Base-by-base conservation (phyloP, 495 filamentous ascomycete species). In the Tuber microsphaerosporum region DNA sequence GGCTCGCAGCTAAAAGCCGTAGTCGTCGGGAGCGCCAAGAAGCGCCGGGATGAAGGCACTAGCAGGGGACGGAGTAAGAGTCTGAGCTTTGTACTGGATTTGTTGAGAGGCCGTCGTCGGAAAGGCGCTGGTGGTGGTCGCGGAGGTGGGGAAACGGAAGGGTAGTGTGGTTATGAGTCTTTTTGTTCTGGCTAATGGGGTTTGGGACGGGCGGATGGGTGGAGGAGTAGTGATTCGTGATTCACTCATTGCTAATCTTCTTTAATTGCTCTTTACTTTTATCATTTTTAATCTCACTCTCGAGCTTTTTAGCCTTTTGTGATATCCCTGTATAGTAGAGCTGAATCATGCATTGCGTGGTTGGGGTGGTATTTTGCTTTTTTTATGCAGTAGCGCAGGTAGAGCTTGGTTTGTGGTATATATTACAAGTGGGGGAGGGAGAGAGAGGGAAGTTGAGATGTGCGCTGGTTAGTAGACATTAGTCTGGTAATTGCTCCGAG, bases 1-100 rank as follows among this genome's bases (percentile, higher is more conserved):
- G 81, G 81, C 42, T 81, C 75, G 71, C 80, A 81, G 61, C n/a
- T 81, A 37, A 72, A 76, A 26, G 75, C 71, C 22, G 80, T 79
- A 10, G 68, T 81, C 46, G 76, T 69, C 17, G 80, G 39, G 70
- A 45, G 75, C 34, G 41, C 31, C 34, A 72, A 45, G 74, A 34
- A 43, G 39, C 69, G 37, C 34, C 22, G 41, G 56, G 71, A 73
- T 1, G 72, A 22, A 37, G 42, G 56, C 6, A 73, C 39, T 39
- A 48, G 71, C 17, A 71, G 73, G 22, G 65, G 69, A 9, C 41
- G 74, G 37, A 80, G 77, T 12, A 76, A 69, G 51, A 81, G 80
- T 46, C 71, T 79, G 51, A 71, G 79, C 14, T 46, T 77, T 16
- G 73, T 81, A 34, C 46, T 80, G 48, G 79, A 74, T 73, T 41